These are phyloP conservation scores for Eucalyptus rudis DNA, from an alignment of 345 rosid species.

Conservation along the genomic window DNA sequence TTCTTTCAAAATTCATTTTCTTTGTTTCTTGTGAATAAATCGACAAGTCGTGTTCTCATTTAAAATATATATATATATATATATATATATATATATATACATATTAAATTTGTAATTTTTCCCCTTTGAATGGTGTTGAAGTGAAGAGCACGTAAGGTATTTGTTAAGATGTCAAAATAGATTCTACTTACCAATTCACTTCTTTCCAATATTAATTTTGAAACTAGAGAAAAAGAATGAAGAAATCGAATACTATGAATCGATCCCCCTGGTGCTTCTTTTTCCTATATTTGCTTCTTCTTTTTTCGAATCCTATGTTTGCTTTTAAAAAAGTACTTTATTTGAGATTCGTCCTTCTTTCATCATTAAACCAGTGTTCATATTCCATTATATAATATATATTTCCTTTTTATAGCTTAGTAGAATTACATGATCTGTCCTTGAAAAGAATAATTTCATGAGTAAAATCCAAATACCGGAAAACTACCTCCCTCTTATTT, in stretches of 20 bases:
- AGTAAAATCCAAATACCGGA: neutral
- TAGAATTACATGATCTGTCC: neutral
- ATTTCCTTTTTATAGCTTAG: neutral
- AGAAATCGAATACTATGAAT: neutral
- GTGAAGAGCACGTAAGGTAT: neutral
- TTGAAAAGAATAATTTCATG: neutral
- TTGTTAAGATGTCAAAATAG: neutral
- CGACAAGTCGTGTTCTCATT: neutral
- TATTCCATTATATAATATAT: neutral
- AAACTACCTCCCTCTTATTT: neutral
- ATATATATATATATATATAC: neutral
- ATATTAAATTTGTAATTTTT: neutral
- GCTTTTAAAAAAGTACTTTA: neutral
- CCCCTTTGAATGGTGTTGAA: neutral
- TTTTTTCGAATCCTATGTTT: neutral
- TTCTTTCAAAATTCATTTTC: neutral
- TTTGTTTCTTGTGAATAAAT: neutral
- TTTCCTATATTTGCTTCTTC: neutral
- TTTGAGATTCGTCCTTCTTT: neutral
- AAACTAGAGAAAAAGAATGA: neutral
- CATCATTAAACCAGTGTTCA: neutral
- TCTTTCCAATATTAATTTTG: neutral
- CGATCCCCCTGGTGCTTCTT: fast-evolving
- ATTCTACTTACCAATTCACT: neutral
- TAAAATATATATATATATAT: neutral